These are phyloP conservation scores for Bertia moriformis DNA, from an alignment of 2,329 filamentous ascomycete genomes.

Conservation along the genomic window DNA sequence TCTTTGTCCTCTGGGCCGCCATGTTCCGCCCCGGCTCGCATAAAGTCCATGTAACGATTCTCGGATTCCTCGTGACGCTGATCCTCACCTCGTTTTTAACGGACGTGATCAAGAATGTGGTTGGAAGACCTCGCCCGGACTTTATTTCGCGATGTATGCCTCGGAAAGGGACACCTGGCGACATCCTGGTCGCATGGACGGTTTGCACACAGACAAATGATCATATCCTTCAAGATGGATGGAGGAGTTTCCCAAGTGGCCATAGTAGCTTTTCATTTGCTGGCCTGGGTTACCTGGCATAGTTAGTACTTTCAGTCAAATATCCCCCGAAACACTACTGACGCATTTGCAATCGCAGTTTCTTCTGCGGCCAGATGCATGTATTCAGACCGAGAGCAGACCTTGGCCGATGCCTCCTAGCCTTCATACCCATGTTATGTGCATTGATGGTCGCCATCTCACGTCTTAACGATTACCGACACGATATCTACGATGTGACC, in stretches of 20 bases:
- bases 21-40: constrained; percentile 33
- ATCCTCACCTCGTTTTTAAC: constrained; percentile 44
- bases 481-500: constrained; percentile 15
- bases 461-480: constrained; percentile 15
- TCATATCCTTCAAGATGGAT: constrained; percentile 46
- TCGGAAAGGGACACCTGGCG: constrained; percentile 30
- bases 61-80: constrained; percentile 41
- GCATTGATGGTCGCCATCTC: constrained; percentile 15
- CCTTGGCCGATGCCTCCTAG: constrained; percentile 35
- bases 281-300: constrained; percentile 41
- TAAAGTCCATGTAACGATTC: constrained; percentile 44
- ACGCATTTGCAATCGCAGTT: constrained; percentile 13
- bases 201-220: constrained; percentile 15
- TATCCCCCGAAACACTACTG: not conserved
- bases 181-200: constrained; percentile 8
- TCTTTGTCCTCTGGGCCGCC: constrained; percentile 36
- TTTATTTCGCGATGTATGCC: constrained; percentile 46
- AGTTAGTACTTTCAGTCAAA: constrained; percentile 17
- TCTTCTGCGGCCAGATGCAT: constrained; percentile 37
- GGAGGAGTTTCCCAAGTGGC: constrained; percentile 49
- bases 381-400: constrained; percentile 42
- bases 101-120: constrained; percentile 47
- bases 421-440: constrained; percentile 17
- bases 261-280: constrained; percentile 47
- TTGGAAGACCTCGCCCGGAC: constrained; percentile 47